A percentile compares a stretch with the other conserved stretches of the same genome.
phyloP scores from a whole-genome alignment of 768 basidiomycete genomes.

The Mycena albidolilacea region DNA sequence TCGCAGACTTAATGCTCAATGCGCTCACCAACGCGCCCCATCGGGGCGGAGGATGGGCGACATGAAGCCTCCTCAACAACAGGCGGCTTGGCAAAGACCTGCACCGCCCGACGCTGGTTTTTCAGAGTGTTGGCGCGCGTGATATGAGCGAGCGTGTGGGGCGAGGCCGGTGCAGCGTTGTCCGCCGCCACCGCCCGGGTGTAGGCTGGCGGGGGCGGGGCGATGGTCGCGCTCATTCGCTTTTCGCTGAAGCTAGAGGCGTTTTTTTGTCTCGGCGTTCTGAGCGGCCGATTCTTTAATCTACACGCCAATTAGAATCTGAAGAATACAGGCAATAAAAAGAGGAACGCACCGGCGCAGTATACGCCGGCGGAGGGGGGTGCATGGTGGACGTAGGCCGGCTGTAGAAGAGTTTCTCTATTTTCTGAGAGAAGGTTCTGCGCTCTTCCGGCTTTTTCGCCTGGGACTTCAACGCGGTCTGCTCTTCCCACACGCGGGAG shows the following conservation, averaged over 20 bases:
- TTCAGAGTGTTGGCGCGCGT: not conserved
- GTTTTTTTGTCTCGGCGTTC: not conserved
- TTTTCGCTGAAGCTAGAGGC: not conserved
- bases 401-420: not conserved
- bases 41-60: not conserved
- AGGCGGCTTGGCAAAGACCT: not conserved
- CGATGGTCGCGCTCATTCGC: not conserved
- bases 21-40: conserved; percentile 1
- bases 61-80: not conserved
- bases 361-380: not conserved
- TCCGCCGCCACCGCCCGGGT: not conserved
- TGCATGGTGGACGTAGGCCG: not conserved
- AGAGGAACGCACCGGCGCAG: not conserved
- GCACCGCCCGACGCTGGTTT: conserved; percentile 5
- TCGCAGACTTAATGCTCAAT: not conserved
- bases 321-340: not conserved
- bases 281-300: not conserved
- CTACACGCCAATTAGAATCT: not conserved
- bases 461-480: not conserved
- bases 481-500: not conserved
- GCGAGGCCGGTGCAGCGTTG: not conserved
- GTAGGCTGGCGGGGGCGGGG: not conserved
- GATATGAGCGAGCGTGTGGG: not conserved
- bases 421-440: not conserved
- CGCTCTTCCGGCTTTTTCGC: not conserved